phyloP scores from a whole-genome alignment of 257 asterid genomes.

The Solanum tacnaense region DNA sequence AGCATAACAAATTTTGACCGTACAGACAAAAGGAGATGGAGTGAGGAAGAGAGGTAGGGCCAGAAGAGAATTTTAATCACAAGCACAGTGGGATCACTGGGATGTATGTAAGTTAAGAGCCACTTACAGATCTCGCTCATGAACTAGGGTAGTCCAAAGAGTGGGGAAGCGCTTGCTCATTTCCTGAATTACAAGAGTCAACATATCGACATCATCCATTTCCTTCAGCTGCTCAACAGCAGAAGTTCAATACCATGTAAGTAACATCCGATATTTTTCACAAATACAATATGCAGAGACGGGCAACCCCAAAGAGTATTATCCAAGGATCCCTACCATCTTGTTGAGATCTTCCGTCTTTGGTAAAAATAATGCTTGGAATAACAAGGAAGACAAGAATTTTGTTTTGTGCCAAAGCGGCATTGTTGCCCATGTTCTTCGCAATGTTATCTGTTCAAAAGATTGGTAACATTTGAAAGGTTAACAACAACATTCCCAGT shows the following conservation, averaged over 20 bases:
- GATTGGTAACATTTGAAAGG: neutral
- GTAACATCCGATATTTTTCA: neutral
- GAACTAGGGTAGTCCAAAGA: constrained; percentile 89
- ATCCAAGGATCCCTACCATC: constrained; percentile 35
- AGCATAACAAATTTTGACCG: neutral
- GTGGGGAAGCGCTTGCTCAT: constrained; percentile 90
- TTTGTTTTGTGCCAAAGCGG: constrained; percentile 90
- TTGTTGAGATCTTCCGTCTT: constrained; percentile 49
- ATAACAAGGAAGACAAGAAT: constrained; percentile 51
- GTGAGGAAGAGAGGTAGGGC: neutral
- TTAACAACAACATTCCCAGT: neutral
- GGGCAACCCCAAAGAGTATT: neutral
- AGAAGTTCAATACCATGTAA: neutral
- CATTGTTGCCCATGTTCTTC: constrained; percentile 87
- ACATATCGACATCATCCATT: constrained; percentile 88
- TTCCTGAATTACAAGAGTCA: constrained; percentile 85
- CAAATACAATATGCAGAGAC: neutral
- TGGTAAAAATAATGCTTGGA: constrained; percentile 86
- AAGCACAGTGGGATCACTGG: neutral
- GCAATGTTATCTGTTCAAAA: constrained; percentile 50
- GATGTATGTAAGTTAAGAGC: neutral
- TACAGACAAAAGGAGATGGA: neutral
- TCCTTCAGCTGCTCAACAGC: constrained; percentile 73
- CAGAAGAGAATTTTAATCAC: neutral
- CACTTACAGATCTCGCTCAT: constrained; percentile 85